Evolutionary conservation across 441 rosid genomes (phyloP).

Genomic region (Euphorbia schlechtendalii): DNA sequence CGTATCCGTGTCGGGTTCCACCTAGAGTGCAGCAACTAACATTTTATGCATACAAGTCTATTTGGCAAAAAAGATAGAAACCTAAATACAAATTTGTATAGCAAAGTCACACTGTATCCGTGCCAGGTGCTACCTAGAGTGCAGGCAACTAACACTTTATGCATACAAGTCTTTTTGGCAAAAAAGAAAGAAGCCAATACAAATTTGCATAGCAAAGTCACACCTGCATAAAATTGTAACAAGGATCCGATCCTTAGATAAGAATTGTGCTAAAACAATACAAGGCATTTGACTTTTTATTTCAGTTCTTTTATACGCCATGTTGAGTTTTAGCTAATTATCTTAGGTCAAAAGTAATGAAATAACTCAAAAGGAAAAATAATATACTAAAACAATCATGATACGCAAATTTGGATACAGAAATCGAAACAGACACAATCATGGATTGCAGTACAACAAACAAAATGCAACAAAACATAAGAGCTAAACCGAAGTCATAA

Average conservation of each 20-base stretch:
- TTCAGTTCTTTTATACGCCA: not conserved
- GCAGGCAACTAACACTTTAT: not conserved
- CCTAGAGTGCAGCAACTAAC: not conserved
- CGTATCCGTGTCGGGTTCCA: too few species aligned
- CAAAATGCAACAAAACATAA: not conserved
- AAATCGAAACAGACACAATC: not conserved
- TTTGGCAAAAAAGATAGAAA: not conserved
- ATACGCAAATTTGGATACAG: not conserved
- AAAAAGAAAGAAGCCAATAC: not conserved
- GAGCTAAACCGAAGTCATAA: constrained; percentile 13
- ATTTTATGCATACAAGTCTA: not conserved
- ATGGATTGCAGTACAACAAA: not conserved
- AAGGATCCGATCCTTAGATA: not conserved
- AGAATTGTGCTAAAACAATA: not conserved
- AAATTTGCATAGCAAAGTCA: not conserved
- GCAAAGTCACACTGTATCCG: too few species aligned
- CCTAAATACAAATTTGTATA: too few species aligned
- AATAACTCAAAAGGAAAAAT: not conserved
- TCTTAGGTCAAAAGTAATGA: not conserved
- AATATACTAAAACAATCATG: too few species aligned
- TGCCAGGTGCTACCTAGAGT: too few species aligned
- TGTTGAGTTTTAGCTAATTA: not conserved
- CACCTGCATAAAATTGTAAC: not conserved
- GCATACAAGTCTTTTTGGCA: not conserved
- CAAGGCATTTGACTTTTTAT: not conserved